A percentile compares a stretch with the other conserved stretches of the same genome.
Conservation (phyloP, 2,329 filamentous ascomycete genomes). For the Aspergillus quadricinctus region DNA sequence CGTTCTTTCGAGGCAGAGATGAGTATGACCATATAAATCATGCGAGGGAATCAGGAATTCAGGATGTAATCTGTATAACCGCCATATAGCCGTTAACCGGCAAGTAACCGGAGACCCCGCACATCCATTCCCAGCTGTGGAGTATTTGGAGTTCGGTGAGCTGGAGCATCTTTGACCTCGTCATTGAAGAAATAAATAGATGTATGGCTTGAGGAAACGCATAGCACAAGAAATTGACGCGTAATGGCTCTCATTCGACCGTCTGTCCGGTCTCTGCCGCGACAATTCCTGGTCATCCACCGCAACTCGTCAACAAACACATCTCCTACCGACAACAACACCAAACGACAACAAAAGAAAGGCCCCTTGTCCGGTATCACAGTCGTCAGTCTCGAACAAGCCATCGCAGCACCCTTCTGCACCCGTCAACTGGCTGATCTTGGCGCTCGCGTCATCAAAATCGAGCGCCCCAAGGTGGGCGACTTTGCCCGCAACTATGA, state of each 20-base stretch:
- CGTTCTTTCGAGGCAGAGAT: not conserved
- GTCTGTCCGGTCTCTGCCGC: not conserved
- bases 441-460: slow-evolving; percentile 53
- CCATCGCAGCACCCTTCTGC: slow-evolving; percentile 53
- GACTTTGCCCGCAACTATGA: slow-evolving; percentile 54
- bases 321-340: not conserved
- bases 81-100: slow-evolving; percentile 4
- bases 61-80: not conserved
- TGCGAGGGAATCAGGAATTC: not conserved
- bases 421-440: slow-evolving; percentile 52
- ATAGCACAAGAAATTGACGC: not conserved
- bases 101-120: slow-evolving; percentile 1
- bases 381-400: slow-evolving; percentile 52
- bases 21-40: not conserved
- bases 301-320: slow-evolving; percentile 3
- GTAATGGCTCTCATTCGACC: not conserved
- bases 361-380: slow-evolving; percentile 44
- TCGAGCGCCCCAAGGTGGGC: slow-evolving; percentile 49
- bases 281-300: not conserved
- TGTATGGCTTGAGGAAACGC: not conserved
- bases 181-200: not conserved
- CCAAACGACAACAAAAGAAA: not conserved
- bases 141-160: not conserved
- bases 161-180: not conserved
- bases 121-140: not conserved